Base-by-base conservation (phyloP, 257 asterid species). In the Thymus quinquecostatus region DNA sequence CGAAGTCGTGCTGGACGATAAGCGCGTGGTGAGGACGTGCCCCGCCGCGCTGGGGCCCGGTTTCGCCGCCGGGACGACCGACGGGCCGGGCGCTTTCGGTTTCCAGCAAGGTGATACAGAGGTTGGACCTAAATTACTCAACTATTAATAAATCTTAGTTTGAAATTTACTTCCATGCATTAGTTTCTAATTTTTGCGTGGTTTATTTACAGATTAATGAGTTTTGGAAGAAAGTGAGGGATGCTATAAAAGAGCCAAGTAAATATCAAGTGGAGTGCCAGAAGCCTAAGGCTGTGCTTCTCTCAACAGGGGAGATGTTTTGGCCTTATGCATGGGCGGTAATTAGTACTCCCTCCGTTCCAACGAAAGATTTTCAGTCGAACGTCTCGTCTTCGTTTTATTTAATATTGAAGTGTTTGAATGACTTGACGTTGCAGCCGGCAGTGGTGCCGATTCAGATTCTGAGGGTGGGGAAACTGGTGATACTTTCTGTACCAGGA, bases 321-420 rank as follows among this genome's bases (percentile, higher is more conserved):
- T 64, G 81, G 86, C 94, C 91, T 2, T 87, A 86, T 12, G 84
- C 84, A 3, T 87, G 94, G 94, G 94, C 87, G 91, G 92, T 86
- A 58, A 86, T 4, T 21, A 21, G 21, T 21, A 21, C 21, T 21
- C 21, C 21, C 21, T 21, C 21, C 21, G 21, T 21, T 21, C 21
- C 21, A 21, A 21, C 21, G 21, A 21, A 21, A 21, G 21, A 21
- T 21, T 21, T 21, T 21, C 21, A 21, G 21, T 21, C 21, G 21
- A 21, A 21, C 21, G 21, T 21, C 21, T 21, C 21, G 21, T 21
- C 21, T 21, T 21, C 21, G 21, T 21, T 21, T 21, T 21, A 21
- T 21, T 21, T 21, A 21, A 21, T 21, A 21, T 21, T 21, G 21
- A 21, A 21, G 21, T 21, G 21, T 21, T 21, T 21, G 21, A 21